phyloP scores from a whole-genome alignment of 345 rosid species.

The Lumnitzera littorea region DNA sequence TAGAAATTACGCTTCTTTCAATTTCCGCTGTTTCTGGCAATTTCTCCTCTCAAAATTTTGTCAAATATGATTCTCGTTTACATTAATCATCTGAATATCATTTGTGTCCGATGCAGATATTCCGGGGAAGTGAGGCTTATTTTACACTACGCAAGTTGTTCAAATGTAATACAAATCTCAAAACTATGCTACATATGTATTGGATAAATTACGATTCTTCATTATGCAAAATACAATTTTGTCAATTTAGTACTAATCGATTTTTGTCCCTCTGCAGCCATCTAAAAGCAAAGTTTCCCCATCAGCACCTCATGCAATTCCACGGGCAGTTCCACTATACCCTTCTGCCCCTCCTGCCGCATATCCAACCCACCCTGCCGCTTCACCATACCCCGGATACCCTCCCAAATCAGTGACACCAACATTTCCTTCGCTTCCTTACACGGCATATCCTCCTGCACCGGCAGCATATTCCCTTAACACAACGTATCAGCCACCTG shows the following conservation, averaged over 20 bases:
- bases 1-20: too few species aligned
- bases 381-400: slow-evolving; percentile 1
- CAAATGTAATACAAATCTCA: neutral
- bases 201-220: too few species aligned
- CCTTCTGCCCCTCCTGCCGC: neutral
- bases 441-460: neutral
- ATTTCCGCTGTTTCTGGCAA: too few species aligned
- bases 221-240: too few species aligned
- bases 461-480: slow-evolving; percentile 9
- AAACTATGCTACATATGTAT: too few species aligned
- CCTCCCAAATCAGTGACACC: slow-evolving; percentile 7
- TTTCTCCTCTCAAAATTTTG: too few species aligned
- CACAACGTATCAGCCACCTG: neutral
- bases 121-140: slow-evolving; percentile 41
- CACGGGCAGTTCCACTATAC: neutral
- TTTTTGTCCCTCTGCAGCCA: neutral
- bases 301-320: neutral
- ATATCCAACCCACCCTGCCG: slow-evolving; percentile 4
- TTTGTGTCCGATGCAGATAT: slow-evolving; percentile 17
- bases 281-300: neutral
- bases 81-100: neutral
- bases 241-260: too few species aligned
- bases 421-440: slow-evolving; percentile 1
- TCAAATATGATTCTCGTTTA: too few species aligned
- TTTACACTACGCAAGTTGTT: slow-evolving; percentile 25